Conservation (phyloP, 192 early-diverging fungal species). For the Podila verticillata region DNA sequence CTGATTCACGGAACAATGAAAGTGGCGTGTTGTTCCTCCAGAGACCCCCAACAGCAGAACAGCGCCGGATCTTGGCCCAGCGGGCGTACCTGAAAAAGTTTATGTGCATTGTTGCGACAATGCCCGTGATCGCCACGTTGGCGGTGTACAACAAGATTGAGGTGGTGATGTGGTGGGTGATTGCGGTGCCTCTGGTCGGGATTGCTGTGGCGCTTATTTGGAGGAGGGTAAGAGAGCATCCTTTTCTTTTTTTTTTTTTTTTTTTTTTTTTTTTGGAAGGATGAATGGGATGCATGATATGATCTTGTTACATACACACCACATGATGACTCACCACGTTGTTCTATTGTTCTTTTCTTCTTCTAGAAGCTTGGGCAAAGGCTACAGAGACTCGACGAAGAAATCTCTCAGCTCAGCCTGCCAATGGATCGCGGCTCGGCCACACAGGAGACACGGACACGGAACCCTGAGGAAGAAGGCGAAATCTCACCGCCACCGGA, state of each 20-base stretch:
- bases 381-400: not conserved
- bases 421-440: not conserved
- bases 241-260: not conserved
- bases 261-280: not conserved
- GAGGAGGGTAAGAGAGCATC: constrained; percentile 8
- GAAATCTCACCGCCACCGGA: constrained; percentile 4
- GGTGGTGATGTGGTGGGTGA: constrained; percentile 17
- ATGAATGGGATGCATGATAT: not conserved
- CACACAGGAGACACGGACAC: not conserved
- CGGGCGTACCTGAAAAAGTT: constrained; percentile 8
- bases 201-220: constrained; percentile 6
- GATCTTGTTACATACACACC: not conserved
- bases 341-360: not conserved
- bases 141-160: constrained; percentile 20
- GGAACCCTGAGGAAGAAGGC: not conserved
- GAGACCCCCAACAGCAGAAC: not conserved
- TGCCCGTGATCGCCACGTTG: constrained; percentile 10
- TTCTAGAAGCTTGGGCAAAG: constrained; percentile 4
- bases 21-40: not conserved
- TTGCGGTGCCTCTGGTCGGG: constrained; percentile 9
- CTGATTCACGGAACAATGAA: not conserved
- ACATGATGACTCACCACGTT: not conserved
- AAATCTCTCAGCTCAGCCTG: not conserved
- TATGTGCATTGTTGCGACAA: constrained; percentile 12
- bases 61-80: not conserved